Conservation (phyloP, 306 rosid genomes). For the Mucuna pruriens region DNA sequence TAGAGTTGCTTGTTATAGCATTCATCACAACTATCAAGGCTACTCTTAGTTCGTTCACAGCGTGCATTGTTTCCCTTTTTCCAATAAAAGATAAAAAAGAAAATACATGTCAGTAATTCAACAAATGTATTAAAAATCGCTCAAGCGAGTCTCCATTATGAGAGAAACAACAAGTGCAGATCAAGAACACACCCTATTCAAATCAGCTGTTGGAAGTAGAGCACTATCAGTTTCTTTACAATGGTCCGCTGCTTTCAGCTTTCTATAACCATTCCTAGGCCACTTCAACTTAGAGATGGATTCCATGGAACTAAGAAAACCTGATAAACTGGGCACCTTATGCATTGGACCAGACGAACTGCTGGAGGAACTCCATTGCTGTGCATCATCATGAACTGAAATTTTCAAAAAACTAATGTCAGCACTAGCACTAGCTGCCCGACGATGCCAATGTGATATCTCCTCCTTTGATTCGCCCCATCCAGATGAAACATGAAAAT, state of each 20-base stretch:
- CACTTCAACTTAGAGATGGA: constrained; percentile 69
- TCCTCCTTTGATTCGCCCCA: constrained; percentile 52
- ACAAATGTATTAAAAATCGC: neutral
- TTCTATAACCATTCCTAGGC: constrained; percentile 80
- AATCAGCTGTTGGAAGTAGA: constrained; percentile 54
- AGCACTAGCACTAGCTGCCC: constrained; percentile 90
- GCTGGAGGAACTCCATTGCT: constrained; percentile 47
- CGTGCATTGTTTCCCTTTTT: constrained; percentile 57
- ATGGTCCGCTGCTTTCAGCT: constrained; percentile 60
- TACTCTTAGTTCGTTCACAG: constrained; percentile 80
- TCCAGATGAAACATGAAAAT: constrained; percentile 49
- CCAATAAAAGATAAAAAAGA: neutral
- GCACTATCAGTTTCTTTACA: constrained; percentile 53
- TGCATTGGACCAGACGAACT: constrained; percentile 56
- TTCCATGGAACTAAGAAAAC: constrained; percentile 73
- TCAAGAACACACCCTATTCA: constrained; percentile 66
- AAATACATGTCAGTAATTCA: constrained; percentile 27
- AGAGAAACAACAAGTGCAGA: constrained; percentile 23
- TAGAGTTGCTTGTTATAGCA: constrained; percentile 73
- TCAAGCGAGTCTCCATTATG: constrained; percentile 12
- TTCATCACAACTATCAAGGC: constrained; percentile 65
- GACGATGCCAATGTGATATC: constrained; percentile 65
- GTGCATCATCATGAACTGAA: constrained; percentile 62
- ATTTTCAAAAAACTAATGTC: constrained; percentile 86
- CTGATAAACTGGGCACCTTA: constrained; percentile 83